Conservation (phyloP, 345 rosid species). For the Sonneratia alba region DNA sequence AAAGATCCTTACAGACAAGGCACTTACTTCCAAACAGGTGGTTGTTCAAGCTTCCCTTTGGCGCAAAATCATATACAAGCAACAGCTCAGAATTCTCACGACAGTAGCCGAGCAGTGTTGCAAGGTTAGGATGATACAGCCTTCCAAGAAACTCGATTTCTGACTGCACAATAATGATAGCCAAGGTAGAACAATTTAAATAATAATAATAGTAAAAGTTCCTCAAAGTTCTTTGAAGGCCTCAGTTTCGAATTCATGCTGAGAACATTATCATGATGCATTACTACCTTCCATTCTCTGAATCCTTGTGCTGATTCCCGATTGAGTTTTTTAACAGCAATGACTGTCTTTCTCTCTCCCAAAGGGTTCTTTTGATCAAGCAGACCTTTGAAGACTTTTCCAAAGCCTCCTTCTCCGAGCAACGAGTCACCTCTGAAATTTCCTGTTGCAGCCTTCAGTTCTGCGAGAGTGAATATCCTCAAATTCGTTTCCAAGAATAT, state of each 20-base stretch:
- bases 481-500: not conserved
- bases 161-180: not conserved
- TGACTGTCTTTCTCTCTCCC: slow-evolving; percentile 2
- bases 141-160: slow-evolving; percentile 9
- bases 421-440: slow-evolving; percentile 2
- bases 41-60: slow-evolving; percentile 12
- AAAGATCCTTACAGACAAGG: not conserved
- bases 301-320: not conserved
- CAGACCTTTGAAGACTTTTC: slow-evolving; percentile 5
- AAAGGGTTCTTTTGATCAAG: not conserved
- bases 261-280: not conserved
- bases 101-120: slow-evolving; percentile 10
- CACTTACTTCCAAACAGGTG: slow-evolving; percentile 10
- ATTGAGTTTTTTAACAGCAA: slow-evolving; percentile 3
- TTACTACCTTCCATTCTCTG: slow-evolving; percentile 7
- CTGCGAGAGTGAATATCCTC: slow-evolving; percentile 2
- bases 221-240: not conserved
- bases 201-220: not conserved
- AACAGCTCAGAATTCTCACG: slow-evolving; percentile 4
- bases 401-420: slow-evolving; percentile 12
- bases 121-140: slow-evolving; percentile 8
- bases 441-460: slow-evolving; percentile 3
- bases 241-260: not conserved
- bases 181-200: not conserved
- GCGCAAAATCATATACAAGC: slow-evolving; percentile 6